Conservation (phyloP, 2,329 filamentous ascomycete species). For the Scedosporium apiospermum region DNA sequence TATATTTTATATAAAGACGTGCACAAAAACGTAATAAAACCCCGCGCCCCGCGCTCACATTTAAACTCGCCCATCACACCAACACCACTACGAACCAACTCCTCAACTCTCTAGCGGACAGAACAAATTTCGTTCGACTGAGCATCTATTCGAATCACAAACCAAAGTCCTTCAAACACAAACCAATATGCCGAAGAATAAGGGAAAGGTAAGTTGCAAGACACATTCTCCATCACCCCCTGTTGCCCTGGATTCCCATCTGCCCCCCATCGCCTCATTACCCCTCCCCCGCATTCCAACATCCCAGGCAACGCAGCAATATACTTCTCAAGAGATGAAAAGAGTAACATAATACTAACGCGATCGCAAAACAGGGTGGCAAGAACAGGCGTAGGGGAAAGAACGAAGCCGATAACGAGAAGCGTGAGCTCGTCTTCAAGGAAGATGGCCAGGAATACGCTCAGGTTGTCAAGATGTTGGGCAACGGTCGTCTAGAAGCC, state of each 20-base stretch:
- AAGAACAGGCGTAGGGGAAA: conserved; percentile 98
- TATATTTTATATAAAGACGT: not conserved
- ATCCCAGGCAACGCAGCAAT: not conserved
- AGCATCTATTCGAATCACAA: not conserved
- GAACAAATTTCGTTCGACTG: not conserved
- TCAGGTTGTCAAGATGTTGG: conserved; percentile 70
- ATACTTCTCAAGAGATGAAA: not conserved
- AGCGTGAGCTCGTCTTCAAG: conserved; percentile 97
- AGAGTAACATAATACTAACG: not conserved
- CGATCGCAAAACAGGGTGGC: conserved; percentile 60
- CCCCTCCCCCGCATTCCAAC: conserved; percentile 2
- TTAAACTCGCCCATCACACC: not conserved
- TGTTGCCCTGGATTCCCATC: not conserved
- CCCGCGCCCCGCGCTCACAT: not conserved
- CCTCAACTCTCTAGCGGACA: not conserved
- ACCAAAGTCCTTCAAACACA: not conserved
- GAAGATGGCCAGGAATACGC: conserved; percentile 69
- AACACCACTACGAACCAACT: not conserved
- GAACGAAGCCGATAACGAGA: conserved; percentile 99
- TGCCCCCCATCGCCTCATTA: not conserved
- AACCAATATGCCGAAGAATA: conserved; percentile 89
- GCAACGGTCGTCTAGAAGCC: conserved; percentile 83
- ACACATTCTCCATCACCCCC: not conserved
- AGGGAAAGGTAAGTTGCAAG: conserved; percentile 73
- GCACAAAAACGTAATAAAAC: not conserved